Evolutionary conservation across 495 filamentous ascomycete species (phyloP).

Genomic region (Margaritispora aquatica): DNA sequence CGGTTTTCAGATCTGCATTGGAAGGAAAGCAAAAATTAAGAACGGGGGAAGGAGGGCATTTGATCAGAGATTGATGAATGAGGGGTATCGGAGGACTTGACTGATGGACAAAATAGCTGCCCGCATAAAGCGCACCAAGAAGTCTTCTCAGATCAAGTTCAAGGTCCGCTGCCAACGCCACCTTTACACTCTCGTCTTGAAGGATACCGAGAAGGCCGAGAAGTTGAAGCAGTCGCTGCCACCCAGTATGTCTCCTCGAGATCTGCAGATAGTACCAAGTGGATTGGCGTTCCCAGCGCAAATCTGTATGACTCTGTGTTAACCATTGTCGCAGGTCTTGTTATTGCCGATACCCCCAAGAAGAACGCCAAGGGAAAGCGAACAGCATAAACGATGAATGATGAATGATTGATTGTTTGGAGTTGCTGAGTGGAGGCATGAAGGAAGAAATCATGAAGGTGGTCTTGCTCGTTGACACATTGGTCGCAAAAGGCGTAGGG

Average conservation of each 20-base stretch:
- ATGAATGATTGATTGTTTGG: neutral
- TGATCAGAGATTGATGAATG: too few species aligned
- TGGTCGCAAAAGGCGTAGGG: slow-evolving; percentile 20
- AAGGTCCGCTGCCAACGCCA: slow-evolving; percentile 96
- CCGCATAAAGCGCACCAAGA: slow-evolving; percentile 94
- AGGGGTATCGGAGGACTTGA: slow-evolving; percentile 9
- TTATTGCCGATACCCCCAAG: slow-evolving; percentile 71
- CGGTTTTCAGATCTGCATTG: too few species aligned
- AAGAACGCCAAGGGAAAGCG: slow-evolving; percentile 52
- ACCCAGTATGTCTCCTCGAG: slow-evolving; percentile 61
- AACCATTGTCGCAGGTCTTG: slow-evolving; percentile 47
- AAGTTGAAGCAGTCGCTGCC: slow-evolving; percentile 99
- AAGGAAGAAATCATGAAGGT: neutral
- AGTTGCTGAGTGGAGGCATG: neutral
- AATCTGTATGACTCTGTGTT: neutral
- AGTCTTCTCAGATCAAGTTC: slow-evolving; percentile 92
- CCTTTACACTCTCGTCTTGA: slow-evolving; percentile 95
- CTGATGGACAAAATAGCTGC: slow-evolving; percentile 61
- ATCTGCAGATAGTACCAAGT: neutral
- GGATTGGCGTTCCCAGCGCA: neutral
- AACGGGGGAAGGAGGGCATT: too few species aligned
- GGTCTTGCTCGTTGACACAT: slow-evolving; percentile 4
- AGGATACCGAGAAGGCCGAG: slow-evolving; percentile 97
- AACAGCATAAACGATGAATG: slow-evolving; percentile 17
- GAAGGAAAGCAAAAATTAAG: too few species aligned